Base-by-base conservation (phyloP, 2,329 filamentous ascomycete genomes). In the Diaporthe sp. region DNA sequence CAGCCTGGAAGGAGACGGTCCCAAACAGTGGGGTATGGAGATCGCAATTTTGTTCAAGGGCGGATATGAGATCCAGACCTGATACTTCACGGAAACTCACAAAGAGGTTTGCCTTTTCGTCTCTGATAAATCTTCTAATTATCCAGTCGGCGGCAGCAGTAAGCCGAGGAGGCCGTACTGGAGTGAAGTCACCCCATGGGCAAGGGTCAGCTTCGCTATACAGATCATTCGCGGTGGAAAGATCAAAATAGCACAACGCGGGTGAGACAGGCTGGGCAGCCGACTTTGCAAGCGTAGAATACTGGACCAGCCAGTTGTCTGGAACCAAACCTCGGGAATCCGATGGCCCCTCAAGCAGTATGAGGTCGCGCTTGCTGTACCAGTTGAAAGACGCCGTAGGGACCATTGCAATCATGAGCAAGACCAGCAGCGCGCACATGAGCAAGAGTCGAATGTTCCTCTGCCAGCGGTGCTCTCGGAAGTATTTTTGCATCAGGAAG, bases 231-330 rank as follows among this genome's bases (percentile, higher is more conserved):
- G n/a, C 58, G 22, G 22, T 42, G 58, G 58, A 61, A 61, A 42
- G 1, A 4, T 61, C 22, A 37, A 42, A 61, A 42, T 61, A 61
- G n/a, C 58, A 61, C n/a, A 42, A 42, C 22, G 58, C 19, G 8
- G 58, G 58, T 19, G 58, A 61, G n/a, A 42, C 58, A 10, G 58
- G 58, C n/a, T 61, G 58, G 12, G 58, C 58, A 61, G 58, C 58
- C 58, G 58, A 61, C 58, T 25, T 61, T 42, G 22, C 37, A 61
- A 61, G 58, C 58, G 10, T 61, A 25, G 12, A 4, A 42, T 61
- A 61, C 22, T 15, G 15, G 34, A 61, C n/a, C 8, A 8, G 9
- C 58, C 58, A 61, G n/a, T 42, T n/a, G 58, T 25, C 13, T 1
- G 58, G 58, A 42, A 61, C 13, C 12, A 25, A 9, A 3, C 37